Evolutionary conservation across 495 filamentous ascomycete genomes (phyloP).

Genomic region (Paragyromitra xinjiangensis): DNA sequence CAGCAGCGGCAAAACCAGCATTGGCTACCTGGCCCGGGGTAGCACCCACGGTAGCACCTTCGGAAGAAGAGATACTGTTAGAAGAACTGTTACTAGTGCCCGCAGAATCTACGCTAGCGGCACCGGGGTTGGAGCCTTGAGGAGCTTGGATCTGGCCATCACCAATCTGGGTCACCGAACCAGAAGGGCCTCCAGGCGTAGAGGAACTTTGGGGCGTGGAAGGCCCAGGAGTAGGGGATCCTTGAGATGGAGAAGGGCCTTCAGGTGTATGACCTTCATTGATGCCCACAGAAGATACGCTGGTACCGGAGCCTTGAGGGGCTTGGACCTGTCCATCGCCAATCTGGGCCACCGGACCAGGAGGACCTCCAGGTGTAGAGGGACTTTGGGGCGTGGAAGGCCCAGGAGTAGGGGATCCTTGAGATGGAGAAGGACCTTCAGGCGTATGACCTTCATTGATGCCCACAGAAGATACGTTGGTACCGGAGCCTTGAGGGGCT

Average conservation of each 20-base stretch:
- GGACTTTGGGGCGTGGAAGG: neutral
- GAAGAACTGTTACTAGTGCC: neutral
- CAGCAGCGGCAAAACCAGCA: constrained; percentile 26
- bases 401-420: neutral
- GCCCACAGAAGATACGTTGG: constrained; percentile 13
- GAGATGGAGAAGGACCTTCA: neutral
- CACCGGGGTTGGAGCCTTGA: constrained; percentile 5
- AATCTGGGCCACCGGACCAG: constrained; percentile 52
- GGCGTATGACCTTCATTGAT: neutral
- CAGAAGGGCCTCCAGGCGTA: neutral
- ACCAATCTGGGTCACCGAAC: constrained; percentile 53
- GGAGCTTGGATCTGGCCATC: constrained; percentile 54
- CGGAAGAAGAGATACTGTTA: neutral
- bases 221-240: neutral
- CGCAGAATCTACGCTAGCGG: constrained; percentile 14
- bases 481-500: constrained; percentile 8
- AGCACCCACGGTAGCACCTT: neutral
- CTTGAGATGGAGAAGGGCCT: neutral
- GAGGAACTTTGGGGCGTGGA: neutral
- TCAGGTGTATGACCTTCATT: neutral
- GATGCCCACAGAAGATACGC: constrained; percentile 14
- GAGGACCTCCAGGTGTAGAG: neutral
- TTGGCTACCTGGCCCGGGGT: constrained; percentile 26
- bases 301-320: constrained; percentile 3
- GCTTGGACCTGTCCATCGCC: constrained; percentile 55